Conservation (phyloP, 1,284 basidiomycete genomes). For the Cryptococcus depauperatus region DNA sequence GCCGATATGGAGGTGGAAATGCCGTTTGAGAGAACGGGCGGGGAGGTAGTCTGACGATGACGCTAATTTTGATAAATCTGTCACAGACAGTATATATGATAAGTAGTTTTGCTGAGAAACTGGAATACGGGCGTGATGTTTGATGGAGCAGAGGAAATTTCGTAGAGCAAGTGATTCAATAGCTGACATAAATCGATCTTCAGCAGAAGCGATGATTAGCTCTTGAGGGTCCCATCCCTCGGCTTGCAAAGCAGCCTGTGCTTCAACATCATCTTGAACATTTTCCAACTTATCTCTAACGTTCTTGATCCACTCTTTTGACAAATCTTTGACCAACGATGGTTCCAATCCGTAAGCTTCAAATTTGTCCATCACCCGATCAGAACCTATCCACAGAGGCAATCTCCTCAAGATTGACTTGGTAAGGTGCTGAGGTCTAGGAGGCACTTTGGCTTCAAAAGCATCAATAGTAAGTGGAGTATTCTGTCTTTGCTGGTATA, state of each 20-base stretch:
- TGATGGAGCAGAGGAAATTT: constrained; percentile 19
- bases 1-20: constrained; percentile 89
- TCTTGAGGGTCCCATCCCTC: constrained; percentile 25
- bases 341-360: not conserved
- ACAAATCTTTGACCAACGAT: not conserved
- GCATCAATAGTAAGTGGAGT: not conserved
- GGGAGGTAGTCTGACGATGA: constrained; percentile 31
- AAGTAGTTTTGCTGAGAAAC: constrained; percentile 22
- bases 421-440: not conserved
- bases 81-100: constrained; percentile 31
- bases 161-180: constrained; percentile 29
- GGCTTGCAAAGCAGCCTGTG: constrained; percentile 6
- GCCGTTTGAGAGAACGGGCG: constrained; percentile 55
- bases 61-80: constrained; percentile 42
- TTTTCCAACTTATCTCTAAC: constrained; percentile 3
- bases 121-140: not conserved
- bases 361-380: not conserved
- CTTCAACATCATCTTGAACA: constrained; percentile 6
- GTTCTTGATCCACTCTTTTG: constrained; percentile 9
- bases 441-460: not conserved
- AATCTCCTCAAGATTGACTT: not conserved
- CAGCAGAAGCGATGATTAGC: constrained; percentile 22
- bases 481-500: not conserved
- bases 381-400: not conserved
- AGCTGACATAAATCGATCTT: constrained; percentile 17